Evolutionary conservation across 2,329 filamentous ascomycete genomes (phyloP).

Genomic region (Apiospora aurea): DNA sequence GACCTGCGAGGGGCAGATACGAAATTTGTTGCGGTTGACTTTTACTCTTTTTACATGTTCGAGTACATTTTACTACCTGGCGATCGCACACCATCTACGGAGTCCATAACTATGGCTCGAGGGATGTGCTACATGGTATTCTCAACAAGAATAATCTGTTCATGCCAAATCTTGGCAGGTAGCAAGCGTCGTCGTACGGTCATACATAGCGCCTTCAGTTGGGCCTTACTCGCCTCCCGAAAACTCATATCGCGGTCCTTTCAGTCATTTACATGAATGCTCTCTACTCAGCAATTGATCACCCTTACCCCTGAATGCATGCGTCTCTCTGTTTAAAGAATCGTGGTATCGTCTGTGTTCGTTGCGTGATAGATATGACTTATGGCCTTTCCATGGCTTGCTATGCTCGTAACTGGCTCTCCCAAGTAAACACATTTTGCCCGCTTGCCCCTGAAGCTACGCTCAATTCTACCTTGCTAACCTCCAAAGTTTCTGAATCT

Average conservation of each 20-base stretch:
- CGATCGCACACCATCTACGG: not conserved
- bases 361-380: conserved; percentile 3
- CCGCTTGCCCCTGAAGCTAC: not conserved
- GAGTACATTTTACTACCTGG: not conserved
- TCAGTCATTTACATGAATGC: not conserved
- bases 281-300: not conserved
- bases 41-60: not conserved
- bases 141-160: not conserved
- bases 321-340: not conserved
- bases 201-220: not conserved
- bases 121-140: not conserved
- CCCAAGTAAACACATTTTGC: conserved; percentile 16
- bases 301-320: not conserved
- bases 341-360: conserved; percentile 13
- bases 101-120: not conserved
- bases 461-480: conserved; percentile 70
- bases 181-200: not conserved
- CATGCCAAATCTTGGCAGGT: not conserved
- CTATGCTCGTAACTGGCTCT: not conserved
- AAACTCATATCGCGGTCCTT: conserved; percentile 10
- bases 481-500: conserved; percentile 84
- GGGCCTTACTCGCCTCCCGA: not conserved
- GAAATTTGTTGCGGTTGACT: not conserved
- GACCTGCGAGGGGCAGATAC: not conserved
- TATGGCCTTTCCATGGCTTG: not conserved